Evolutionary conservation across 208 protist genomes (phyloP).

Genomic region (Sergeia podlipaevii): DNA sequence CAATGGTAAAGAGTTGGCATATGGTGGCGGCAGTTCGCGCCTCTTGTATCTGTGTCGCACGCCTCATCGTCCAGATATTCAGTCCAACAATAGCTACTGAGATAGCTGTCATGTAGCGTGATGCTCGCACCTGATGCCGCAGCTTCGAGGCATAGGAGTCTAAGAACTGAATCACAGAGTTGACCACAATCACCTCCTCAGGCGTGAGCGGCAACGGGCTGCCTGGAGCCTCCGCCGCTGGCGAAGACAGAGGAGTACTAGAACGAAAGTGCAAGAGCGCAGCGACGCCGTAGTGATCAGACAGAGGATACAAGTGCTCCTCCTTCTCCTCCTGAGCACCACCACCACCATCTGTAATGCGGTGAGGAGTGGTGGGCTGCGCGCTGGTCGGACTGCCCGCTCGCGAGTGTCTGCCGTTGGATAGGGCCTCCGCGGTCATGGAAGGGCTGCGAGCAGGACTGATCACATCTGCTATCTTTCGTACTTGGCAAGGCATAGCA

Average conservation of each 20-base stretch:
- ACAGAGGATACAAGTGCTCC: slow-evolving; percentile 45
- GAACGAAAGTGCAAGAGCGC: slow-evolving; percentile 31
- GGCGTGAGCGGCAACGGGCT: slow-evolving; percentile 15
- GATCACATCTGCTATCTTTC: neutral
- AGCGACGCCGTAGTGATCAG: slow-evolving; percentile 88
- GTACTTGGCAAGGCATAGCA: neutral
- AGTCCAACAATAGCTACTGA: slow-evolving; percentile 20
- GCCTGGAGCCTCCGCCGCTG: neutral
- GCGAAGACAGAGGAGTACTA: neutral
- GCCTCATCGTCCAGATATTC: slow-evolving; percentile 26
- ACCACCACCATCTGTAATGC: no score
- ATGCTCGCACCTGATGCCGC: slow-evolving; percentile 29
- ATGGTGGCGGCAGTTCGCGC: slow-evolving; percentile 32
- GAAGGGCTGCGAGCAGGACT: neutral
- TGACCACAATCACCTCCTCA: slow-evolving; percentile 40
- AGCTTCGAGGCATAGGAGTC: slow-evolving; percentile 33
- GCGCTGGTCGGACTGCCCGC: slow-evolving; percentile 11
- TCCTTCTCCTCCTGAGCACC: neutral
- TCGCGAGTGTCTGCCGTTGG: neutral
- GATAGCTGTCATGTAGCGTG: slow-evolving; percentile 29
- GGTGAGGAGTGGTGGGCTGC: neutral
- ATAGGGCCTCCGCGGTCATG: neutral
- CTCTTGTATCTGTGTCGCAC: slow-evolving; percentile 10
- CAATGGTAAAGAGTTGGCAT: slow-evolving; percentile 19
- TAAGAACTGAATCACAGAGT: slow-evolving; percentile 36